Evolutionary conservation across 1,284 basidiomycete species (phyloP).

Genomic region (Fistulinella cinereoalba): DNA sequence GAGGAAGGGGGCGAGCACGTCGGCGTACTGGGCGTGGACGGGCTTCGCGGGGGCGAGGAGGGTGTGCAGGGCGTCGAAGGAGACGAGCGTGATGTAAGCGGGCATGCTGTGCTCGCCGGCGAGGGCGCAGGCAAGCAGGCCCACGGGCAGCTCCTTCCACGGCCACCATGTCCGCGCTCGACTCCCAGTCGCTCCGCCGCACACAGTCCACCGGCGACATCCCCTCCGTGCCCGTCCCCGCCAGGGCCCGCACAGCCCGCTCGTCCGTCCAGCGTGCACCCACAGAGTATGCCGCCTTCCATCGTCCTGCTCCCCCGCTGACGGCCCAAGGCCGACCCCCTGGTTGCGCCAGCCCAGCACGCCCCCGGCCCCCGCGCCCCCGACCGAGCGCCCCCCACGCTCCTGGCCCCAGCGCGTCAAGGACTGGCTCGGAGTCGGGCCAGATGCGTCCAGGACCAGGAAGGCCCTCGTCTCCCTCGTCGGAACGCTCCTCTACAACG

Average conservation of each 20-base stretch:
- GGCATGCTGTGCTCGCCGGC: constrained; percentile 3
- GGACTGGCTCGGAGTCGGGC: constrained; percentile 56
- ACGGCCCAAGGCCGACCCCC: constrained; percentile 18
- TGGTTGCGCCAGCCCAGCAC: constrained; percentile 28
- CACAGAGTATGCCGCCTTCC: no score
- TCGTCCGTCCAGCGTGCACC: no score
- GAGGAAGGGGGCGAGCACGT: constrained; percentile 60
- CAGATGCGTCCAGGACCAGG: constrained; percentile 51
- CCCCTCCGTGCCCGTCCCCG: constrained; percentile 24
- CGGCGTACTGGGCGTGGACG: constrained; percentile 66
- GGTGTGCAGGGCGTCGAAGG: constrained; percentile 72
- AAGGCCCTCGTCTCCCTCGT: constrained; percentile 57
- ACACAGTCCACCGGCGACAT: constrained; percentile 39
- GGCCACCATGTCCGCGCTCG: constrained; percentile 29
- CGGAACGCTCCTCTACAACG: constrained; percentile 53
- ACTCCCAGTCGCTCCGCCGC: constrained; percentile 35
- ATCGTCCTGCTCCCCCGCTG: constrained; percentile 29
- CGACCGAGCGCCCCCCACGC: constrained; percentile 6
- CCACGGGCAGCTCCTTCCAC: constrained; percentile 18
- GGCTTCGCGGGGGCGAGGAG: constrained; percentile 62
- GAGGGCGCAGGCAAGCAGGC: no score
- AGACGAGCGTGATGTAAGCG: constrained; percentile 44
- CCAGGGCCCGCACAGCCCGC: constrained; percentile 31
- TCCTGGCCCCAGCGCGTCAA: constrained; percentile 31
- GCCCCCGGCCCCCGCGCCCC: constrained; percentile 3